These are phyloP conservation scores for Clonostachys solani DNA, from an alignment of 2,329 filamentous ascomycete species.

Conservation along the genomic window DNA sequence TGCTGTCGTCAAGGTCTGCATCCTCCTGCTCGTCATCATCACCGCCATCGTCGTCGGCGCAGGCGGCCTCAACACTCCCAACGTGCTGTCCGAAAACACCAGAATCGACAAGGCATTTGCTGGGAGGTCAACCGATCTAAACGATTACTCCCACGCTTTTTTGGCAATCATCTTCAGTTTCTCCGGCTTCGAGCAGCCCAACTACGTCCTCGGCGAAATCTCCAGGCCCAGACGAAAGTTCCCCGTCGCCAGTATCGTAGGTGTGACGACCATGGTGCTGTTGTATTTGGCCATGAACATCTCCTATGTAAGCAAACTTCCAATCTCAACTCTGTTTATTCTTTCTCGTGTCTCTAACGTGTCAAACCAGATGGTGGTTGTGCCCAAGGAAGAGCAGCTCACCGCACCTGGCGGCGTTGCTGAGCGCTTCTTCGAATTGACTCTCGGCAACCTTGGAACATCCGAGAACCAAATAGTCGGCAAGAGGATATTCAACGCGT, in stretches of 20 bases:
- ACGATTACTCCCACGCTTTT: slow-evolving; percentile 31
- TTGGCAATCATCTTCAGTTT: slow-evolving; percentile 35
- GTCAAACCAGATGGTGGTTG: slow-evolving; percentile 30
- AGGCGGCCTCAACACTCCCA: slow-evolving; percentile 15
- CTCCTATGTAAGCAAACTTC: slow-evolving; percentile 20
- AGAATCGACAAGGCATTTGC: slow-evolving; percentile 14
- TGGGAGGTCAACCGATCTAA: slow-evolving; percentile 12
- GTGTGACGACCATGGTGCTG: slow-evolving; percentile 18
- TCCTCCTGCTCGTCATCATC: slow-evolving; percentile 38
- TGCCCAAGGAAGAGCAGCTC: slow-evolving; percentile 15
- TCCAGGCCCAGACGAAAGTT: slow-evolving; percentile 22
- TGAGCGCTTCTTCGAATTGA: slow-evolving; percentile 24
- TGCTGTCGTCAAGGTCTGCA: slow-evolving; percentile 40
- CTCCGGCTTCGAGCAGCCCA: slow-evolving; percentile 30
- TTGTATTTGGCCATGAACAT: slow-evolving; percentile 31
- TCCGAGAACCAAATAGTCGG: slow-evolving; percentile 6
- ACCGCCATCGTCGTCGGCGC: slow-evolving; percentile 23
- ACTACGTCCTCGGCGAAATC: slow-evolving; percentile 27
- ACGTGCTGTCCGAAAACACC: slow-evolving; percentile 18
- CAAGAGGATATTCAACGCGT: slow-evolving; percentile 35
- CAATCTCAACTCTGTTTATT: not conserved
- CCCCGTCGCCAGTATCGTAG: slow-evolving; percentile 19
- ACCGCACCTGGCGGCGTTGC: slow-evolving; percentile 14
- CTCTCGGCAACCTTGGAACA: slow-evolving; percentile 19
- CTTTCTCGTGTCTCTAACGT: not conserved